These are phyloP conservation scores for Colletotrichum filicis DNA, from an alignment of 2,329 filamentous ascomycete genomes.

Conservation along the genomic window DNA sequence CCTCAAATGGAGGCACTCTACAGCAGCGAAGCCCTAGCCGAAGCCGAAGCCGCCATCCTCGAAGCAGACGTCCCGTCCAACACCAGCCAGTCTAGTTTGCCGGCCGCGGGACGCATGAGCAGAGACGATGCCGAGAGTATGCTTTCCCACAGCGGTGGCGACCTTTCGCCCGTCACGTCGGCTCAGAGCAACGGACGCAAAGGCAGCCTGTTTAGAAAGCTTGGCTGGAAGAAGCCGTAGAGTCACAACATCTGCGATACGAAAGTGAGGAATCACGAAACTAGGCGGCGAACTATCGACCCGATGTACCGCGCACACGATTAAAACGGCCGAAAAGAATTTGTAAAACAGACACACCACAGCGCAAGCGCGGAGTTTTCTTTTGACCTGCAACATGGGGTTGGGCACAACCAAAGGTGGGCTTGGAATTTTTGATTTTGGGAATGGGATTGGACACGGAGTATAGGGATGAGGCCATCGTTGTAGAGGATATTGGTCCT, in stretches of 20 bases:
- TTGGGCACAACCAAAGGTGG: background rate
- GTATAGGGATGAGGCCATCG: background rate
- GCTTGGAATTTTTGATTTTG: background rate
- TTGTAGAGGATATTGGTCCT: background rate
- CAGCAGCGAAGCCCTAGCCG: slow-evolving; percentile 40
- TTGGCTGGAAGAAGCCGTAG: slow-evolving; percentile 31
- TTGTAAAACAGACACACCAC: slow-evolving; percentile 26
- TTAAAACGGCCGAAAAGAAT: slow-evolving; percentile 30
- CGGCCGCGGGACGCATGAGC: slow-evolving; percentile 28
- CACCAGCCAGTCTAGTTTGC: slow-evolving; percentile 25
- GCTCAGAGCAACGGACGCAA: slow-evolving; percentile 15
- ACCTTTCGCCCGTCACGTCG: slow-evolving; percentile 34
- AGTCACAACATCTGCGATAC: background rate
- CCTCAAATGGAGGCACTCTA: slow-evolving; percentile 49
- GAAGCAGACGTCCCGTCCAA: slow-evolving; percentile 21
- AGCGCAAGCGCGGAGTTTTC: slow-evolving; percentile 35
- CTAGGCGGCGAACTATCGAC: background rate
- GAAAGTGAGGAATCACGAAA: background rate
- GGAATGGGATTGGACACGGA: background rate
- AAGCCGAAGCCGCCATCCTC: slow-evolving; percentile 28
- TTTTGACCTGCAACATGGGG: background rate
- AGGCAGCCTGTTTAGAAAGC: slow-evolving; percentile 22
- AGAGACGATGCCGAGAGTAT: slow-evolving; percentile 55
- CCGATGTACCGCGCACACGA: slow-evolving; percentile 21
- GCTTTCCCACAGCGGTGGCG: slow-evolving; percentile 39